phyloP scores from a whole-genome alignment of 768 basidiomycete species.

The Neoboletus subvelutipes region DNA sequence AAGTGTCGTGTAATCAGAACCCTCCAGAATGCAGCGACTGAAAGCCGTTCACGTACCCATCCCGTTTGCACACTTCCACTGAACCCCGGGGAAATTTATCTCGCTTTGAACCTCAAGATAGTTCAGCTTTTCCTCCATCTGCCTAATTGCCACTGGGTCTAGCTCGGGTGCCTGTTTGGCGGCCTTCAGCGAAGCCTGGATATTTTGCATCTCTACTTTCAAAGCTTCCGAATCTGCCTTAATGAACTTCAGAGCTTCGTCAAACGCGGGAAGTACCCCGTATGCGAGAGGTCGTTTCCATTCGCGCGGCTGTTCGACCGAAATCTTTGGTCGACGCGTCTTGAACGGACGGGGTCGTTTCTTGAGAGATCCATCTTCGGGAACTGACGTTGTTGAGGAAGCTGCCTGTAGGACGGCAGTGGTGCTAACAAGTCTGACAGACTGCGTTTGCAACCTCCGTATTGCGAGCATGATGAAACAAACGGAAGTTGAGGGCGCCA shows the following conservation, averaged over 20 bases:
- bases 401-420: slow-evolving; percentile 6
- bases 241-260: slow-evolving; percentile 77
- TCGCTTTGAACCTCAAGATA: slow-evolving; percentile 78
- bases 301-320: slow-evolving; percentile 48
- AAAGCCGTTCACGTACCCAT: slow-evolving; percentile 53
- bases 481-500: background rate
- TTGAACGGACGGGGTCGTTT: slow-evolving; percentile 20
- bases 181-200: slow-evolving; percentile 19
- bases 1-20: background rate
- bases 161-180: slow-evolving; percentile 26
- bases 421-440: slow-evolving; percentile 8
- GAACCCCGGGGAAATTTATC: slow-evolving; percentile 78
- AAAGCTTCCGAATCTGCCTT: slow-evolving; percentile 55
- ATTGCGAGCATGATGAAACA: slow-evolving; percentile 18
- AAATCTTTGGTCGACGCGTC: slow-evolving; percentile 51
- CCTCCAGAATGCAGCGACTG: background rate
- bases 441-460: slow-evolving; percentile 10
- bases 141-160: slow-evolving; percentile 41
- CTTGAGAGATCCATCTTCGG: slow-evolving; percentile 3
- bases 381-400: slow-evolving; percentile 1
- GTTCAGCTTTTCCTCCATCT: slow-evolving; percentile 47
- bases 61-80: slow-evolving; percentile 79
- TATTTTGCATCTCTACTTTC: slow-evolving; percentile 30
- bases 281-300: slow-evolving; percentile 64
- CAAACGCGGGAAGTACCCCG: slow-evolving; percentile 76